These are phyloP conservation scores for Oxytropis ochrocephala DNA, from an alignment of 306 rosid species.

Conservation along the genomic window DNA sequence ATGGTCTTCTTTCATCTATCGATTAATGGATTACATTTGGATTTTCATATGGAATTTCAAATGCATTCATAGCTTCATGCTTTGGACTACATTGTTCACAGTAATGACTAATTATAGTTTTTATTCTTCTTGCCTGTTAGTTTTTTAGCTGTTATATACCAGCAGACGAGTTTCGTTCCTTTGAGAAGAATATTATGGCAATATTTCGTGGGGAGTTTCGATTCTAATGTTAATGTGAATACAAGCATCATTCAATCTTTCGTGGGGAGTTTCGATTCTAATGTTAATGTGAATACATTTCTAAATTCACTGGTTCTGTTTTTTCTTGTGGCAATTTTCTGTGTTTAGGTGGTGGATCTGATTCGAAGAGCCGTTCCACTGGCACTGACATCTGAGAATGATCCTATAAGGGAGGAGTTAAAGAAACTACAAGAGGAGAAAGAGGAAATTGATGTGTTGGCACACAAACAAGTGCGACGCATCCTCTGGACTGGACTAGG, in stretches of 20 bases:
- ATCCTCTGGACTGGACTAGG: conserved; percentile 76
- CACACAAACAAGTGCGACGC: conserved; percentile 76
- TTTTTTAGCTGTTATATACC: neutral
- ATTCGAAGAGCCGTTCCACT: conserved; percentile 77
- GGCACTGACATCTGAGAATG: conserved; percentile 60
- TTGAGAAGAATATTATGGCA: neutral
- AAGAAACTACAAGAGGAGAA: conserved; percentile 62
- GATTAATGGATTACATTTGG: neutral
- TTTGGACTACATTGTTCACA: neutral
- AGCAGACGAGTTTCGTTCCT: neutral
- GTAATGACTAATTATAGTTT: neutral
- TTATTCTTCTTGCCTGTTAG: neutral
- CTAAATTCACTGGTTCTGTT: conserved; percentile 6
- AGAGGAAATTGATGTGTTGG: conserved; percentile 67
- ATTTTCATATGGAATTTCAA: conserved; percentile 9
- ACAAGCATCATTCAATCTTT: no score
- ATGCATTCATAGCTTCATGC: neutral
- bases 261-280: no score
- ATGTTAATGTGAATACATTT: neutral
- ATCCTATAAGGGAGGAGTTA: conserved; percentile 63
- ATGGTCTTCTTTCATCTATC: neutral
- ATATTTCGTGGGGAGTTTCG: no score
- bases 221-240: neutral
- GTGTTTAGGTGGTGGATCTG: conserved; percentile 67
- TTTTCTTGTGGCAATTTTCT: conserved; percentile 5